Conservation (phyloP, 495 filamentous ascomycete species). For the Neurospora sp. region DNA sequence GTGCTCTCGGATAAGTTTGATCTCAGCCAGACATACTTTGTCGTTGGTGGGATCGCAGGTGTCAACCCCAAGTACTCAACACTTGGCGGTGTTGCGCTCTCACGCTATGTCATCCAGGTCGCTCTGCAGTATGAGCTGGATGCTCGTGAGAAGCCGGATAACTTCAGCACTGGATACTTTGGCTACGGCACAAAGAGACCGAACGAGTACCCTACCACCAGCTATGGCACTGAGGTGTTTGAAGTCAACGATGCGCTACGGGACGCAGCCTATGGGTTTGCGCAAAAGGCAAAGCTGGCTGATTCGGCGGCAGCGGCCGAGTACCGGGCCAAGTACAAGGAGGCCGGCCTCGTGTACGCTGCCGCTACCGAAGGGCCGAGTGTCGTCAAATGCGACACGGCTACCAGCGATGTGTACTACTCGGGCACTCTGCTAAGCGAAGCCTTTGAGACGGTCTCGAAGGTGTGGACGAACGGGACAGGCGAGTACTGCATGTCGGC, state of each 20-base stretch:
- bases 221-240: conserved; percentile 73
- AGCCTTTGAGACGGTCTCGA: conserved; percentile 56
- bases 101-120: conserved; percentile 59
- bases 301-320: conserved; percentile 41
- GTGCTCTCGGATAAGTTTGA: conserved; percentile 53
- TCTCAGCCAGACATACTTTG: conserved; percentile 57
- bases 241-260: conserved; percentile 57
- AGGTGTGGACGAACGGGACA: conserved; percentile 55
- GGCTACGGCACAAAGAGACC: conserved; percentile 46
- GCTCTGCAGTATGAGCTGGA: conserved; percentile 69
- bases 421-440: conserved; percentile 50
- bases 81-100: conserved; percentile 52
- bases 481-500: conserved; percentile 60
- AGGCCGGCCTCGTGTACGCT: conserved; percentile 32
- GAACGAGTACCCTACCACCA: conserved; percentile 46
- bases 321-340: conserved; percentile 51
- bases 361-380: conserved; percentile 43
- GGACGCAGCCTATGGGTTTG: conserved; percentile 45
- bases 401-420: conserved; percentile 65
- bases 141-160: conserved; percentile 53
- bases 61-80: conserved; percentile 59
- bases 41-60: conserved; percentile 63
- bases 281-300: conserved; percentile 42
- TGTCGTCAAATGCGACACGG: conserved; percentile 56
- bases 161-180: conserved; percentile 59